Conservation (phyloP, 768 basidiomycete species). For the Mycena pura region DNA sequence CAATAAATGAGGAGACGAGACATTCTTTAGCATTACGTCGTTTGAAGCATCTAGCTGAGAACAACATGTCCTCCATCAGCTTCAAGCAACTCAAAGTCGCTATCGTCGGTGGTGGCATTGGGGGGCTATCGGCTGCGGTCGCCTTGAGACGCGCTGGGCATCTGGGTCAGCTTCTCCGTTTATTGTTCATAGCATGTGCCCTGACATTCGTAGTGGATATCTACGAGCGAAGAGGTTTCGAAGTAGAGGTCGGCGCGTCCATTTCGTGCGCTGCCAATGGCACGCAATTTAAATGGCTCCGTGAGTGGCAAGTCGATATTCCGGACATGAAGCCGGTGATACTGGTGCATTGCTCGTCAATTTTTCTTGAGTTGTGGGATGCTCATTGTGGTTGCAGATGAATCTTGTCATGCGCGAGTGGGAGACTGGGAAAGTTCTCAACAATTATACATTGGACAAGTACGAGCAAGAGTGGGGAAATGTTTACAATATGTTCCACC, state of each 20-base stretch:
- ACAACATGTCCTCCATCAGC: neutral
- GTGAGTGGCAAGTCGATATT: conserved; percentile 42
- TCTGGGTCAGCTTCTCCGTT: conserved; percentile 1
- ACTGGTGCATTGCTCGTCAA: conserved; percentile 10
- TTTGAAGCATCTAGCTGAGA: neutral
- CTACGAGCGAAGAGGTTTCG: conserved; percentile 38
- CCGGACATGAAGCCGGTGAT: conserved; percentile 37
- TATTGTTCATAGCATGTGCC: neutral
- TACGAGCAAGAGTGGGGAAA: conserved; percentile 40
- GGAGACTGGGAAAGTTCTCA: conserved; percentile 39
- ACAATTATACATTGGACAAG: conserved; percentile 36
- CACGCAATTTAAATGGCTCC: conserved; percentile 40
- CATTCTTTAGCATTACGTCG: too few species aligned
- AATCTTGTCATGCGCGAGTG: conserved; percentile 43
- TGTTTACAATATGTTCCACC: conserved; percentile 40
- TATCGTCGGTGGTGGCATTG: conserved; percentile 34
- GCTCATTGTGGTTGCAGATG: conserved; percentile 21
- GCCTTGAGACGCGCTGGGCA: conserved; percentile 41
- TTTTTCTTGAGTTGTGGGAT: neutral
- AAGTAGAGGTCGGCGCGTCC: conserved; percentile 41
- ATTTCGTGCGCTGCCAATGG: conserved; percentile 43
- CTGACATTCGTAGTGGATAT: conserved; percentile 30
- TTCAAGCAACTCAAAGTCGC: conserved; percentile 31
- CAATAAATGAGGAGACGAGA: neutral
- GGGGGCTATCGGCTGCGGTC: conserved; percentile 37